These are phyloP conservation scores for Trichoderma atrobrunneum DNA, from an alignment of 2,329 filamentous ascomycete species.

Conservation along the genomic window DNA sequence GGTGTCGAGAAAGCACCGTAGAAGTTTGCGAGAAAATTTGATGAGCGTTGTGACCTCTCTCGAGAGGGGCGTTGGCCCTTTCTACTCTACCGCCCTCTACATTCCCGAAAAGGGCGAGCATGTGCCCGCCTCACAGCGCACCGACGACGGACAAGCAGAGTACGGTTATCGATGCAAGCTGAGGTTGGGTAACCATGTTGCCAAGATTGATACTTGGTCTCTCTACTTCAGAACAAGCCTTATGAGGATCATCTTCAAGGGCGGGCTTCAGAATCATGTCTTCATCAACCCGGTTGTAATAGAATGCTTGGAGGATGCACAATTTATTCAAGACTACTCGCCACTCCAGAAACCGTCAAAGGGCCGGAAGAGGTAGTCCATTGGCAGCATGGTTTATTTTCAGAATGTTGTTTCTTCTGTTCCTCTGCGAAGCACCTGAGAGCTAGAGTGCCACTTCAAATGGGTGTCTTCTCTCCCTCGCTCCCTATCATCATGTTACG, in stretches of 20 bases:
- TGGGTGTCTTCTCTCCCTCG: neutral
- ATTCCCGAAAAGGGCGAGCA: conserved; percentile 42
- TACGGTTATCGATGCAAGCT: conserved; percentile 54
- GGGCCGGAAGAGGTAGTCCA: conserved; percentile 20
- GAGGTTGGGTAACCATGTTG: conserved; percentile 44
- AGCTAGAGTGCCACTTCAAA: neutral
- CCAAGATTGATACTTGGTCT: conserved; percentile 52
- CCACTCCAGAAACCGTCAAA: conserved; percentile 20
- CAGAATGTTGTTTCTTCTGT: neutral
- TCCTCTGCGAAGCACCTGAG: neutral
- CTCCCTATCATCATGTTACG: neutral
- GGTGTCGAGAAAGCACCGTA: conserved; percentile 49
- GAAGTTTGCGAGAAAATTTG: conserved; percentile 47
- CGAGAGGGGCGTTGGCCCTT: conserved; percentile 52
- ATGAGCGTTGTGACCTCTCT: conserved; percentile 53
- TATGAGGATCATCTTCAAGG: conserved; percentile 47
- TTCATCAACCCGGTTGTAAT: conserved; percentile 39
- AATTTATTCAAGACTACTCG: conserved; percentile 30
- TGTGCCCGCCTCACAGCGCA: conserved; percentile 40
- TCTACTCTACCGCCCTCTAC: conserved; percentile 49
- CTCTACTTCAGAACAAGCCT: conserved; percentile 47
- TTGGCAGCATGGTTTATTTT: neutral
- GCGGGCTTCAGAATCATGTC: conserved; percentile 42
- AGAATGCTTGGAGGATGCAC: conserved; percentile 39
- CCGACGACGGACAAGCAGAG: conserved; percentile 44